These are phyloP conservation scores for Isochrysis galbana DNA, from an alignment of 78 protist genomes.

Conservation along the genomic window DNA sequence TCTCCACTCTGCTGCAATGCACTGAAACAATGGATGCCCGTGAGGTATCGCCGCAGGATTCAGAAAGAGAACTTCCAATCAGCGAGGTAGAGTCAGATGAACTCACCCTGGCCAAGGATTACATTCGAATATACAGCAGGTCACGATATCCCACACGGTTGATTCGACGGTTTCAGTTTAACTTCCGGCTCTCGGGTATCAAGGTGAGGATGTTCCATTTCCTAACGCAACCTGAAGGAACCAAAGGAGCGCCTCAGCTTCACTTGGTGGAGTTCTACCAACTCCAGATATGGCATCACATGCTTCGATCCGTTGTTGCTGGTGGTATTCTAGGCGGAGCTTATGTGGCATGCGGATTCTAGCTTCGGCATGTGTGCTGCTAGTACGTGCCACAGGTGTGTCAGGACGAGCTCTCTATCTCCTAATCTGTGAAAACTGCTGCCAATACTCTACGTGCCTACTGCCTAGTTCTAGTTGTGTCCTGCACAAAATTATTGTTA, in stretches of 20 bases:
- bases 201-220: not conserved
- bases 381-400: no score
- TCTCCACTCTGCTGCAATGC: not conserved
- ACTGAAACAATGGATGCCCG: not conserved
- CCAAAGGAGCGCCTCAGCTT: not conserved
- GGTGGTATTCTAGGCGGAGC: no score
- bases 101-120: no score
- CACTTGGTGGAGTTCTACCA: not conserved
- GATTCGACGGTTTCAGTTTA: not conserved
- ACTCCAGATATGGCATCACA: no score
- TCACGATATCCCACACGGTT: not conserved
- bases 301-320: no score
- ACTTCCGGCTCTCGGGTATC: not conserved
- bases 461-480: no score
- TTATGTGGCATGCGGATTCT: no score
- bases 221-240: not conserved
- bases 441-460: no score
- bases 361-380: no score
- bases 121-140: not conserved
- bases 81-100: not conserved
- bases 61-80: not conserved
- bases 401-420: no score
- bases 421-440: no score
- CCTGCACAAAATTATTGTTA: no score
- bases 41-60: not conserved